Evolutionary conservation across 345 rosid genomes (phyloP).

Genomic region (Brassica carinata): DNA sequence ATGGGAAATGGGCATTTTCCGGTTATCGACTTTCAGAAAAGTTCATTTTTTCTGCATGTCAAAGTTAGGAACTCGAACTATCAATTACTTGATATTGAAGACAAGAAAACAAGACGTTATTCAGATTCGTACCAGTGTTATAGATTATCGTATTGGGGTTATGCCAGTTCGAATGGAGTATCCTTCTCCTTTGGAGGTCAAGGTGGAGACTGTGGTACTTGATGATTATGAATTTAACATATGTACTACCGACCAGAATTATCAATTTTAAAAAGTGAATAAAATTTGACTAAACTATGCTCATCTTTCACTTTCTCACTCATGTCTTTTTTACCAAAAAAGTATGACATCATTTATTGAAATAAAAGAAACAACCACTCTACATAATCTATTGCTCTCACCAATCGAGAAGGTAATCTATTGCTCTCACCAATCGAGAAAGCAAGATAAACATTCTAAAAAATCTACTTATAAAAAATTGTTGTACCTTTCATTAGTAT

Average conservation of each 20-base stretch:
- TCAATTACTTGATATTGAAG: background rate
- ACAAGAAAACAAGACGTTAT: background rate
- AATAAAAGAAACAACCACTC: background rate
- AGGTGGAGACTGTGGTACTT: constrained; percentile 23
- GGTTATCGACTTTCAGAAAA: background rate
- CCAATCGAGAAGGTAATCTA: background rate
- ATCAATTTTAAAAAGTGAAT: background rate
- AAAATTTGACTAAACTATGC: background rate
- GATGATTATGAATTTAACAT: background rate
- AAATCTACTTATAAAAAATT: no score
- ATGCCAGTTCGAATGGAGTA: background rate
- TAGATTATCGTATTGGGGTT: constrained; percentile 13
- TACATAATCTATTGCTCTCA: background rate
- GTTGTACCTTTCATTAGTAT: no score
- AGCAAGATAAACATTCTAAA: no score
- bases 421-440: background rate
- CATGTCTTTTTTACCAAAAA: background rate
- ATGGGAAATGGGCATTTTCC: no score
- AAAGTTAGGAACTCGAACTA: background rate
- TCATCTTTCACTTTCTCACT: background rate
- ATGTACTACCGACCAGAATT: background rate
- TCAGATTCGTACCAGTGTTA: constrained; percentile 9
- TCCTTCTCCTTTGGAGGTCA: constrained; percentile 23
- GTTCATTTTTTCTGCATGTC: background rate
- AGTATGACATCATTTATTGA: background rate